phyloP scores from a whole-genome alignment of 148 eudicot species.

The Diospyros lotus region DNA sequence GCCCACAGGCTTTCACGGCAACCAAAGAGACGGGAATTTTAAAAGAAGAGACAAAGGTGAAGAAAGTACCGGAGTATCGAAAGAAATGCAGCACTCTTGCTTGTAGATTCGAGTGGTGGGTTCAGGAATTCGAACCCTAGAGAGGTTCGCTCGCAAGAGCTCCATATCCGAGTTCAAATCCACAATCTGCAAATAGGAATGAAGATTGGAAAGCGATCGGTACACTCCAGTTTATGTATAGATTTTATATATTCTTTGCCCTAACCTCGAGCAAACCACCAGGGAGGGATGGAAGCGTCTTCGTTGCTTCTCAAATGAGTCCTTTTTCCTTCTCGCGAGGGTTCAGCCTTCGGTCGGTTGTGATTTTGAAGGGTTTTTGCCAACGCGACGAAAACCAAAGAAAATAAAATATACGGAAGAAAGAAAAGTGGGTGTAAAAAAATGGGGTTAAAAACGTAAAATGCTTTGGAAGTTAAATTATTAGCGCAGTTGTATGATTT shows the following conservation, averaged over 20 bases:
- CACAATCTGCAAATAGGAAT: not conserved
- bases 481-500: no score
- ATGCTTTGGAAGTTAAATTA: no score
- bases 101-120: constrained; percentile 94
- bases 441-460: no score
- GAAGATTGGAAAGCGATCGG: not conserved
- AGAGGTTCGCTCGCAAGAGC: constrained; percentile 68
- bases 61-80: constrained; percentile 69
- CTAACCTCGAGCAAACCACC: not conserved
- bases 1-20: not conserved
- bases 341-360: no score
- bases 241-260: not conserved
- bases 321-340: not conserved
- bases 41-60: not conserved
- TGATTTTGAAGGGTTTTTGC: no score
- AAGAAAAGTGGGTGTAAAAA: no score
- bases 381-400: no score
- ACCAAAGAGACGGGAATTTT: constrained; percentile 9
- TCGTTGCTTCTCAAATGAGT: no score
- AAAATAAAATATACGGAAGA: no score
- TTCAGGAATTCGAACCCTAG: constrained; percentile 86
- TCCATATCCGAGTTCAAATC: constrained; percentile 42
- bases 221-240: no score
- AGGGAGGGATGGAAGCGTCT: no score
- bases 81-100: constrained; percentile 91